phyloP scores from a whole-genome alignment of 306 rosid genomes.

The Hippophae rhamnoides region DNA sequence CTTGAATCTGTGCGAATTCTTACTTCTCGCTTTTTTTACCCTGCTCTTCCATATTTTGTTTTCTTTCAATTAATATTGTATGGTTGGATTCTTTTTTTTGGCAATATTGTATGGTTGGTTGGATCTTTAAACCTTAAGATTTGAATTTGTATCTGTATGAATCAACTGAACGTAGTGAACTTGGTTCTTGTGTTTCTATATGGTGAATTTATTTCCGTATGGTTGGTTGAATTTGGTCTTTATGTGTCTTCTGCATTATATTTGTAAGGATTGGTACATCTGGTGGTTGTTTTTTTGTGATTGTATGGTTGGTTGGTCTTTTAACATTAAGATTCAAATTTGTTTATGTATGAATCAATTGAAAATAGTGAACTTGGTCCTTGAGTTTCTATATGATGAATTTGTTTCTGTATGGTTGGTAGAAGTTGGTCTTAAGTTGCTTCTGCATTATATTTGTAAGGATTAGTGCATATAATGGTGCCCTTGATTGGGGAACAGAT shows the following conservation, averaged over 20 bases:
- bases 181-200: neutral
- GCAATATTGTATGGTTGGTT: neutral
- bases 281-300: too few relatives aligned
- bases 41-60: too few relatives aligned
- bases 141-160: neutral
- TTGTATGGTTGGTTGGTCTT: neutral
- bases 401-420: too few relatives aligned
- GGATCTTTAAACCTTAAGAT: neutral
- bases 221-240: too few relatives aligned
- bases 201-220: neutral
- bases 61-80: too few relatives aligned
- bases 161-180: neutral
- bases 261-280: neutral
- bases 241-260: neutral
- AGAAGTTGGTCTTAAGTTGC: neutral
- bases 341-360: neutral
- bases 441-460: neutral
- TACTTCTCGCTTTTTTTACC: neutral
- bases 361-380: neutral
- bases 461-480: too few relatives aligned
- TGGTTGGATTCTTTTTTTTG: neutral
- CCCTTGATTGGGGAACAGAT: too few relatives aligned
- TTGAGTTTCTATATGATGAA: neutral
- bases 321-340: neutral
- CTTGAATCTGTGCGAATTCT: neutral